phyloP scores from a whole-genome alignment of 176 grass and related monocot species.

The Tillandsia leiboldiana region DNA sequence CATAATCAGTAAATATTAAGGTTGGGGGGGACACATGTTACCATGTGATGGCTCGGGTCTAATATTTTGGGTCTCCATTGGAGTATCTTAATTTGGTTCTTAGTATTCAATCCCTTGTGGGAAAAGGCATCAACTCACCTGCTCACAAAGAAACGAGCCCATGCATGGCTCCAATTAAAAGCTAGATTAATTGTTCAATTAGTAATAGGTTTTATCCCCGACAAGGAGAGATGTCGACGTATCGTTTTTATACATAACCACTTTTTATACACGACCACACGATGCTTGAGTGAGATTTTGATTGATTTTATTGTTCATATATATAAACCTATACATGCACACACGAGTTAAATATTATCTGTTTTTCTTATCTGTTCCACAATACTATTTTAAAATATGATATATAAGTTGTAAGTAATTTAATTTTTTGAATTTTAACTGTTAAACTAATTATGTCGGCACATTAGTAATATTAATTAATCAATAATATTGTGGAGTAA shows the following conservation, averaged over 20 bases:
- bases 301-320: constrained; percentile 38
- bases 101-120: constrained; percentile 54
- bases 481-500: not conserved
- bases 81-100: not conserved
- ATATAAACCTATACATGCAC: not conserved
- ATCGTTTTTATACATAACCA: constrained; percentile 20
- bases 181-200: constrained; percentile 24
- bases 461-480: not conserved
- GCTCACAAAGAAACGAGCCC: constrained; percentile 40
- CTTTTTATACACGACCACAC: not conserved
- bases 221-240: constrained; percentile 44
- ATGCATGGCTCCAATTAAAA: constrained; percentile 25
- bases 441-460: not conserved
- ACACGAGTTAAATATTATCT: too few relatives aligned
- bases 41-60: not conserved
- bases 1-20: too few relatives aligned
- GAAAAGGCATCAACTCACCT: constrained; percentile 71
- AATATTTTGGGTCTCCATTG: not conserved
- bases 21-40: constrained; percentile 21
- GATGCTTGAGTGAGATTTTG: constrained; percentile 29
- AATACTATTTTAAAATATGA: constrained; percentile 12
- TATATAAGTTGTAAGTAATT: constrained; percentile 6
- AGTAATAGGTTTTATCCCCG: constrained; percentile 31
- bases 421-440: constrained; percentile 26
- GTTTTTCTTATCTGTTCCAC: too few relatives aligned